These are phyloP conservation scores for Ophiostoma triangulosporum DNA, from an alignment of 2,329 filamentous ascomycete genomes.

Conservation along the genomic window DNA sequence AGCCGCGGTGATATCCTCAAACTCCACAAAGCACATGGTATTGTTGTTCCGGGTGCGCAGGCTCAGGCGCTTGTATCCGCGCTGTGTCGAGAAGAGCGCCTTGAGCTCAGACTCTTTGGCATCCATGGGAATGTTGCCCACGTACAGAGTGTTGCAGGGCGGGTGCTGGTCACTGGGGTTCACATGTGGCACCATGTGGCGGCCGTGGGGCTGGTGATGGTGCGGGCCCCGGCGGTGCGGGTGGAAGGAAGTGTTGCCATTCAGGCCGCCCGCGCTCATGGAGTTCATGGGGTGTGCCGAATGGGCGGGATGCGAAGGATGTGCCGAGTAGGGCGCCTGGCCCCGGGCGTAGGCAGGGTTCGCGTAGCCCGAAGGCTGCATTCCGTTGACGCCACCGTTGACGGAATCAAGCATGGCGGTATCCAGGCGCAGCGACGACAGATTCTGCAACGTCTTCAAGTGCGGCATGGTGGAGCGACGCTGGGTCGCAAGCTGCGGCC, in stretches of 20 bases:
- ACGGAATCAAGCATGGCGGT: neutral
- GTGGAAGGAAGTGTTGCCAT: neutral
- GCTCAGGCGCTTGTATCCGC: constrained; percentile 88
- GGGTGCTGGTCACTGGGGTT: constrained; percentile 95
- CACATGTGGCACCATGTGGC: constrained; percentile 63
- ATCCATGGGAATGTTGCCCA: constrained; percentile 88
- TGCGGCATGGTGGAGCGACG: constrained; percentile 56
- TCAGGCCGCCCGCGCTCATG: constrained; percentile 13
- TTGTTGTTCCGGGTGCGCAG: constrained; percentile 92
- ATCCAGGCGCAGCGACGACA: constrained; percentile 26
- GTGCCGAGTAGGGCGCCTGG: neutral
- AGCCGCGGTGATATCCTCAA: constrained; percentile 83
- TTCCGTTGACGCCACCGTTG: neutral
- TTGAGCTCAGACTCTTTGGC: constrained; percentile 94
- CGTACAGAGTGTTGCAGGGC: constrained; percentile 94
- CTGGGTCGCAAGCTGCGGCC: neutral
- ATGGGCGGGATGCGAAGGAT: neutral
- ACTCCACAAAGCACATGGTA: constrained; percentile 98
- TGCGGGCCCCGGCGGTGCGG: neutral
- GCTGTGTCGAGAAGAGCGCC: constrained; percentile 79
- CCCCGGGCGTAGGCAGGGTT: neutral
- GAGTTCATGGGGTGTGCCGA: neutral
- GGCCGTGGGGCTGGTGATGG: neutral
- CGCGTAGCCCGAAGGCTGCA: neutral
- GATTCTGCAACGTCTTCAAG: constrained; percentile 48